These are phyloP conservation scores for Acorus gramineus DNA, from an alignment of 106 monocot species.

Conservation along the genomic window DNA sequence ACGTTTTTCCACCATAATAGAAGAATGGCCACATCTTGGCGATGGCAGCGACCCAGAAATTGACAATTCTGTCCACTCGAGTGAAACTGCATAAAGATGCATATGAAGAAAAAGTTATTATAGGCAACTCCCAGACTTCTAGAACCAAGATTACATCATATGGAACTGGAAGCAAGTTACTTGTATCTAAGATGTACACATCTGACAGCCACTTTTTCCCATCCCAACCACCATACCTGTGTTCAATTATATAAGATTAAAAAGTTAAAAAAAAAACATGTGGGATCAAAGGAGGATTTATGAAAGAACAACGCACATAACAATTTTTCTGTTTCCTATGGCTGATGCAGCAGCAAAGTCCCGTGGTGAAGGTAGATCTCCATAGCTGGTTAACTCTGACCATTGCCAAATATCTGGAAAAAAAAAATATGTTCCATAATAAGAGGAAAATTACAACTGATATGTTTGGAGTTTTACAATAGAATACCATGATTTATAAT, in stretches of 20 bases:
- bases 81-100: constrained; percentile 43
- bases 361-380: constrained; percentile 89
- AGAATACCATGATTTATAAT: no score
- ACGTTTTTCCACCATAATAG: constrained; percentile 95
- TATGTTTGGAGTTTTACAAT: no score
- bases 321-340: constrained; percentile 86
- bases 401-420: constrained; percentile 92
- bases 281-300: not conserved
- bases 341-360: constrained; percentile 95
- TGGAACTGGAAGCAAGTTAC: constrained; percentile 21
- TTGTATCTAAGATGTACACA: constrained; percentile 94
- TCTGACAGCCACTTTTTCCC: constrained; percentile 98
- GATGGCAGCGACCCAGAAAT: constrained; percentile 74
- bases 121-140: not conserved
- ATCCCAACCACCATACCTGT: constrained; percentile 98
- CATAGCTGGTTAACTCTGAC: constrained; percentile 94
- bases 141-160: no score
- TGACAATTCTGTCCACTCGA: constrained; percentile 88
- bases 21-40: constrained; percentile 89
- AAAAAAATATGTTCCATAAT: not conserved
- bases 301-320: constrained; percentile 48
- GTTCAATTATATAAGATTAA: not conserved
- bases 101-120: not conserved
- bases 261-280: not conserved
- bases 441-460: no score